Conservation (phyloP, 1,284 basidiomycete genomes). For the Ceratobasidium sp. region DNA sequence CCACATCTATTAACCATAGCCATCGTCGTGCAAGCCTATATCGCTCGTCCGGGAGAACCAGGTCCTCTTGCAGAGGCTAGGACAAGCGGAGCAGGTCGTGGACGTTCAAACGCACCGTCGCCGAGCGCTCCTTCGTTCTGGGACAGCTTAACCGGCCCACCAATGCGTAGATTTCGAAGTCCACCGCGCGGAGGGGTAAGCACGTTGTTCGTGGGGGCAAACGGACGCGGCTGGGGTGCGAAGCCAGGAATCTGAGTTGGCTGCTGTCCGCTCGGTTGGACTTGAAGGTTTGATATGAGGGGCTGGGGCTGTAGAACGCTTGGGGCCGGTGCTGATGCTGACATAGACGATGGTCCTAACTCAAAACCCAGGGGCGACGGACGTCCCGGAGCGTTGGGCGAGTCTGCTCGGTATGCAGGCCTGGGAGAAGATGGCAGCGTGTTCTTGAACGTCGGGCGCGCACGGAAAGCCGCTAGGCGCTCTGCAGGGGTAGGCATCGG, state of each 20-base stretch:
- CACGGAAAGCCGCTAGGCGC: conserved; percentile 38
- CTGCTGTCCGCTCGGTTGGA: conserved; percentile 10
- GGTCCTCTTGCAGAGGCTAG: conserved; percentile 7
- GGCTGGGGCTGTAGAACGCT: conserved; percentile 24
- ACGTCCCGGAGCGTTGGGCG: conserved; percentile 8
- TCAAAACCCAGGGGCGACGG: not conserved
- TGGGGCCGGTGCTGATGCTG: not conserved
- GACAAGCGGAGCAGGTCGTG: conserved; percentile 58
- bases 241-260: conserved; percentile 47
- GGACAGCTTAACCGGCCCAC: conserved; percentile 50
- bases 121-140: conserved; percentile 43
- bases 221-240: conserved; percentile 50
- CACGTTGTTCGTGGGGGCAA: conserved; percentile 51
- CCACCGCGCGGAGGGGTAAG: conserved; percentile 51
- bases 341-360: not conserved
- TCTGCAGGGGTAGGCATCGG: conserved; percentile 33
- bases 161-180: conserved; percentile 40
- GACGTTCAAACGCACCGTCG: conserved; percentile 57
- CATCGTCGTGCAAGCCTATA: conserved; percentile 2
- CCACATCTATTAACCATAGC: not conserved
- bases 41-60: not conserved
- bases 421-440: conserved; percentile 24
- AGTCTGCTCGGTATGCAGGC: conserved; percentile 26
- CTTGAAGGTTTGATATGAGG: conserved; percentile 38
- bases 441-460: conserved; percentile 19